Percentiles rank a stretch among this genome's conserved stretches.
Evolutionary conservation across 345 rosid species (phyloP).

Genomic region (Eucalyptus microcorys): DNA sequence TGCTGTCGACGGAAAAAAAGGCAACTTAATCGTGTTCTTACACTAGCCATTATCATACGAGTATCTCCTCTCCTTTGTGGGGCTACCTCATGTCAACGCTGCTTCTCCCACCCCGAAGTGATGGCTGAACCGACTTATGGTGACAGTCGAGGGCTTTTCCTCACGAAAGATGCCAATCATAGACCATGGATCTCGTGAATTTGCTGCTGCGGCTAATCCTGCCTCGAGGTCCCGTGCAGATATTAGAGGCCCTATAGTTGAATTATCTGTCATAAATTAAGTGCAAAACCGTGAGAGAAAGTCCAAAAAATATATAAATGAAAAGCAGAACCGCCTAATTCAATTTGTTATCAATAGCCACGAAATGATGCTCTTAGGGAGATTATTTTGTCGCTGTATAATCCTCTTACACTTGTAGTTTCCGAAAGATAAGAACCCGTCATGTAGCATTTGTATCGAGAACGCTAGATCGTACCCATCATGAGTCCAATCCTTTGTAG

Average conservation of each 20-base stretch:
- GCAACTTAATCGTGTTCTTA: neutral
- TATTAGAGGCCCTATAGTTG: neutral
- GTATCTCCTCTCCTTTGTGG: neutral
- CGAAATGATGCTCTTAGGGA: neutral
- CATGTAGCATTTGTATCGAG: neutral
- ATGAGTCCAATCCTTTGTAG: neutral
- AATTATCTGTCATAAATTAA: neutral
- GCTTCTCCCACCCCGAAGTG: neutral
- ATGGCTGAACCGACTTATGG: neutral
- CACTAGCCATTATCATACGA: neutral
- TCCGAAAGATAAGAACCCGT: neutral
- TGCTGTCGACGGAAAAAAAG: neutral
- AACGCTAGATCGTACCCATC: rapidly evolving
- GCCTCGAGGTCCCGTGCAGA: neutral
- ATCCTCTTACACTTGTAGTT: neutral
- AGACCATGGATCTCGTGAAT: neutral
- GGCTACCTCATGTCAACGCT: neutral
- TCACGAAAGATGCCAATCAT: neutral
- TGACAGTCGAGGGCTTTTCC: neutral
- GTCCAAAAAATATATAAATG: neutral
- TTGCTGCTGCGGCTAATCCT: neutral
- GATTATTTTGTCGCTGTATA: neutral
- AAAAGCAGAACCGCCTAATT: neutral
- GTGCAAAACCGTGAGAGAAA: neutral
- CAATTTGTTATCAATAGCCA: neutral